Conservation (phyloP, 148 eudicot species). For the Arbutus unedo region DNA sequence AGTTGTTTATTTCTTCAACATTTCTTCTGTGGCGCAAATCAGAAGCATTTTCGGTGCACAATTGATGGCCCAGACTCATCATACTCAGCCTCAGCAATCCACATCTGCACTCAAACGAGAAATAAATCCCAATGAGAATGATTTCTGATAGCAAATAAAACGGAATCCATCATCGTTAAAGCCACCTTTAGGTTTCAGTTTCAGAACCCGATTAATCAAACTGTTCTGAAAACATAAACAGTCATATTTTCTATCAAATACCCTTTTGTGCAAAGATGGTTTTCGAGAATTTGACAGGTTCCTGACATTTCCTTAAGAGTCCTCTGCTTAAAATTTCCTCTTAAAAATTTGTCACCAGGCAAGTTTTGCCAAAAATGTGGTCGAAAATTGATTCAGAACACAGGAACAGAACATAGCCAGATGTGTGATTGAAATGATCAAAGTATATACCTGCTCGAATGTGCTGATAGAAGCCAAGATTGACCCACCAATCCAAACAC, state of each 20-base stretch:
- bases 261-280: too few species aligned
- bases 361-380: too few species aligned
- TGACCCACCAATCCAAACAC: conserved; percentile 94
- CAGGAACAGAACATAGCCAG: neutral
- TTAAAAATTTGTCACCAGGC: too few species aligned
- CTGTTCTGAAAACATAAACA: too few species aligned
- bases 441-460: conserved; percentile 66
- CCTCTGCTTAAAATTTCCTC: too few species aligned
- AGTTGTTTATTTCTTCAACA: neutral
- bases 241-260: too few species aligned
- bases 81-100: conserved; percentile 63
- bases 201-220: too few species aligned
- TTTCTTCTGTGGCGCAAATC: conserved; percentile 11
- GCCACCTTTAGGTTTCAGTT: too few species aligned
- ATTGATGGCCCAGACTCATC: conserved; percentile 64
- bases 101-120: conserved; percentile 42
- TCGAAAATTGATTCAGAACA: too few species aligned
- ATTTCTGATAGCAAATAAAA: neutral
- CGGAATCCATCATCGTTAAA: neutral
- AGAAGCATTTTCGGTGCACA: conserved; percentile 64
- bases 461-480: conserved; percentile 92
- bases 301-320: too few species aligned
- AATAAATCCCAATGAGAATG: neutral
- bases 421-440: neutral
- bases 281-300: too few species aligned